Conservation (phyloP, 1,284 basidiomycete species). For the Kwoniella shivajii region DNA sequence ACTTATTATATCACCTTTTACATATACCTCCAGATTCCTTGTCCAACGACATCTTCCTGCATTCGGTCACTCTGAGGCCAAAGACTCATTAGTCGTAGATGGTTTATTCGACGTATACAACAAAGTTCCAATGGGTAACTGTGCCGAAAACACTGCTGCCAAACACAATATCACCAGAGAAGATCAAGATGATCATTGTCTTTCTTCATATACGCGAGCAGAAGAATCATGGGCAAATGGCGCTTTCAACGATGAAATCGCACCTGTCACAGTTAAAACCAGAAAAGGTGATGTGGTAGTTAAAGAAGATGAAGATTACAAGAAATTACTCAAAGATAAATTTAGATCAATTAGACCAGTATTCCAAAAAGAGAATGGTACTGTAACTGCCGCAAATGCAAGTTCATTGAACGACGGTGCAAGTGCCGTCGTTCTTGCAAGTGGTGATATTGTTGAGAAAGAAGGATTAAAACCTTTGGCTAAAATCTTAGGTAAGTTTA, state of each 20-base stretch:
- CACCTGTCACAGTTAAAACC: constrained; percentile 88
- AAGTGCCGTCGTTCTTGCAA: constrained; percentile 92
- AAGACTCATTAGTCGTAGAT: constrained; percentile 87
- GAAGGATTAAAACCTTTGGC: constrained; percentile 88
- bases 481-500: constrained; percentile 75
- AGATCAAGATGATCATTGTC: constrained; percentile 83
- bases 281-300: constrained; percentile 91
- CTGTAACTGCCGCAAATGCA: constrained; percentile 93
- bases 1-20: background rate
- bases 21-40: constrained; percentile 17
- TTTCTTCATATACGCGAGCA: constrained; percentile 92
- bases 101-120: constrained; percentile 97
- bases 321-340: constrained; percentile 89
- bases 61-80: constrained; percentile 86
- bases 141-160: constrained; percentile 83
- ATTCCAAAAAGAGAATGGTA: constrained; percentile 83
- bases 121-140: constrained; percentile 95
- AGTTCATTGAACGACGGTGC: constrained; percentile 96
- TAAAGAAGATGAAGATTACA: constrained; percentile 97
- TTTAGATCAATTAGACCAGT: constrained; percentile 81
- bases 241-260: constrained; percentile 84
- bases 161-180: constrained; percentile 83
- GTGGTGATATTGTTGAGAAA: constrained; percentile 83
- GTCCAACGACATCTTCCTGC: constrained; percentile 71
- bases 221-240: constrained; percentile 86